Percentiles rank a stretch among this genome's conserved stretches.
Conservation (phyloP, 495 filamentous ascomycete species). For the Xylaria bambusicola region DNA sequence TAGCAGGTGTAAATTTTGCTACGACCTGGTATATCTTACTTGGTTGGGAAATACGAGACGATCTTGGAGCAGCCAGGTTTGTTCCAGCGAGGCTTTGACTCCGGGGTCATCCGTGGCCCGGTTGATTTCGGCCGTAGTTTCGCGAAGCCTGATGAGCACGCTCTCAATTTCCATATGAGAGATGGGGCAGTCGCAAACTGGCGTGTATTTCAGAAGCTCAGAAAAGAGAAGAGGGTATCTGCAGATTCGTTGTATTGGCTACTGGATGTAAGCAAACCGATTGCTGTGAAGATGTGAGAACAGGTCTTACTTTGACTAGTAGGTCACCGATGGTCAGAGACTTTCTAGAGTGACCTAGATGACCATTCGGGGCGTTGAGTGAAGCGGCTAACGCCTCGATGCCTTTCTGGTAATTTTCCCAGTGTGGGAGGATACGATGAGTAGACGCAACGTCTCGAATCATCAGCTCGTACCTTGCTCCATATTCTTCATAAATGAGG, state of each 20-base stretch:
- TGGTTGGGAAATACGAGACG: conserved; percentile 70
- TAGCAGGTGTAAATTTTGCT: conserved; percentile 21
- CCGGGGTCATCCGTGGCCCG: conserved; percentile 65
- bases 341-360: conserved; percentile 64
- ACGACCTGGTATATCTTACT: conserved; percentile 45
- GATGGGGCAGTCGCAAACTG: conserved; percentile 78
- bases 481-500: conserved; percentile 84
- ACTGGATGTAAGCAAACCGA: conserved; percentile 23
- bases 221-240: conserved; percentile 88
- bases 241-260: conserved; percentile 94
- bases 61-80: conserved; percentile 77
- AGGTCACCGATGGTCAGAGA: conserved; percentile 81
- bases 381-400: conserved; percentile 83
- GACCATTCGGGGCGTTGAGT: conserved; percentile 67
- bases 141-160: conserved; percentile 68
- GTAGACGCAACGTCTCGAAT: conserved; percentile 71
- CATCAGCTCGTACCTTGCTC: conserved; percentile 81
- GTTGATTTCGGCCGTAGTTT: conserved; percentile 75
- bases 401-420: conserved; percentile 80
- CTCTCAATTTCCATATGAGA: conserved; percentile 78
- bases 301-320: conserved; percentile 74
- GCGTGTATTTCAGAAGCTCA: conserved; percentile 78
- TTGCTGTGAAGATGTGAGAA: not conserved
- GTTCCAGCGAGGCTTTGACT: conserved; percentile 62
- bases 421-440: conserved; percentile 70